phyloP scores from a whole-genome alignment of 2,329 filamentous ascomycete genomes.

The Tolypocladium inflatum region DNA sequence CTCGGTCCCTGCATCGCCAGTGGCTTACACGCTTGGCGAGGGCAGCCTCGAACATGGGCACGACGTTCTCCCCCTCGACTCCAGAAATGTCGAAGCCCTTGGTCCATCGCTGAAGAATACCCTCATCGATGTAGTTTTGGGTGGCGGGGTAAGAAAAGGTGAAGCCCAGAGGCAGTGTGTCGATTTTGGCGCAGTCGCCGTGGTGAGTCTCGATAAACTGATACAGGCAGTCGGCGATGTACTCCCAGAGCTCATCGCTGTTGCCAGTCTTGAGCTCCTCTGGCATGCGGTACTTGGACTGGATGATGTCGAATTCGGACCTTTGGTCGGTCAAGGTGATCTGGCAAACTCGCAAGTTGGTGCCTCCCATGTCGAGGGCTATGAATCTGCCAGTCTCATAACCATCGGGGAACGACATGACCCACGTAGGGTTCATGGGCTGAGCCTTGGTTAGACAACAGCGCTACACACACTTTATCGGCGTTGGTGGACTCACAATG shows the following conservation, averaged over 20 bases:
- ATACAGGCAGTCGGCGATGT: slow-evolving; percentile 84
- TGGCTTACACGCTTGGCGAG: slow-evolving; percentile 45
- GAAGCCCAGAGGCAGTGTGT: slow-evolving; percentile 73
- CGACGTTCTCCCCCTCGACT: slow-evolving; percentile 84
- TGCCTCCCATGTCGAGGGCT: slow-evolving; percentile 91
- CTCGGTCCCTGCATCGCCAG: not conserved
- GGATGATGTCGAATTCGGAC: slow-evolving; percentile 87
- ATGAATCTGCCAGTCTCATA: slow-evolving; percentile 81
- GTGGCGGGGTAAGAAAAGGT: slow-evolving; percentile 95
- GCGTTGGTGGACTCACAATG: slow-evolving; percentile 56
- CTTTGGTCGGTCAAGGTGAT: slow-evolving; percentile 80
- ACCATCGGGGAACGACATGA: slow-evolving; percentile 80
- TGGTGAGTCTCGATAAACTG: slow-evolving; percentile 87
- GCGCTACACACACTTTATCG: not conserved
- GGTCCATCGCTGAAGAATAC: slow-evolving; percentile 88
- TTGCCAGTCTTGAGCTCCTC: slow-evolving; percentile 82
- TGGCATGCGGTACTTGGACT: slow-evolving; percentile 93
- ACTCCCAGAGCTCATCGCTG: slow-evolving; percentile 84
- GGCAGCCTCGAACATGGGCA: slow-evolving; percentile 76
- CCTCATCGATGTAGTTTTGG: slow-evolving; percentile 88
- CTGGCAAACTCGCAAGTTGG: slow-evolving; percentile 89
- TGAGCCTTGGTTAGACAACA: slow-evolving; percentile 25
- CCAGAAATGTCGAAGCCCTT: slow-evolving; percentile 94
- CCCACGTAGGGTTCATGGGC: slow-evolving; percentile 98
- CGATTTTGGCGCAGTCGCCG: slow-evolving; percentile 50